Percentiles rank a stretch among this genome's conserved stretches.
phyloP scores from a whole-genome alignment of 805 yeast species.

The Saturnispora diversa region DNA sequence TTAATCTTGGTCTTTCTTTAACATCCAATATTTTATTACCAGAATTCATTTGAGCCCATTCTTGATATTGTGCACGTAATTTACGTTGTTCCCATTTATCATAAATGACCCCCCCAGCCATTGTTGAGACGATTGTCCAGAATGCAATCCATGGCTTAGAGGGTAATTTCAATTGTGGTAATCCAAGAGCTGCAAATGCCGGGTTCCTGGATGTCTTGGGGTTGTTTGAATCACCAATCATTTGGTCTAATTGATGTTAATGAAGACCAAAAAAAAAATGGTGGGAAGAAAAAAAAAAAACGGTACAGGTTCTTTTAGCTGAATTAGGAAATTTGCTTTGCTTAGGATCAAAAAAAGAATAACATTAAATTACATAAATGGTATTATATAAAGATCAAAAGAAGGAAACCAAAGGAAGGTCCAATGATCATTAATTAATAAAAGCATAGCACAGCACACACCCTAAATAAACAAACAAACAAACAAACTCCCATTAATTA shows the following conservation, averaged over 20 bases:
- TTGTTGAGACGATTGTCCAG: slow-evolving; percentile 57
- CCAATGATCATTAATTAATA: no score
- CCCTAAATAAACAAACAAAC: no score
- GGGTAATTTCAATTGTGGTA: slow-evolving; percentile 69
- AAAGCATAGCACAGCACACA: no score
- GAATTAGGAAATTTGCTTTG: no score
- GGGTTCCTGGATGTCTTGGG: slow-evolving; percentile 40
- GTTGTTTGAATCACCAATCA: slow-evolving; percentile 8
- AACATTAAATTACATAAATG: no score
- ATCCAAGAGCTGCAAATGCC: slow-evolving; percentile 78
- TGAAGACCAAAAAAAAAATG: no score
- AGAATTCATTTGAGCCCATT: slow-evolving; percentile 36
- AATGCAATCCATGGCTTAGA: slow-evolving; percentile 91
- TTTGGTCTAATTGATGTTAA: no score
- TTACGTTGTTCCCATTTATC: slow-evolving; percentile 69
- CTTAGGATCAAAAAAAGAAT: no score
- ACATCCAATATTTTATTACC: slow-evolving; percentile 28
- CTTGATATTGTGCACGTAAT: slow-evolving; percentile 51
- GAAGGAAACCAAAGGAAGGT: no score
- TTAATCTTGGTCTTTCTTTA: slow-evolving; percentile 57
- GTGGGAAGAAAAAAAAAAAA: no score
- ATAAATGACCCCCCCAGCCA: slow-evolving; percentile 70
- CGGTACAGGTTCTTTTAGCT: no score
- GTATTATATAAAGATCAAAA: no score
- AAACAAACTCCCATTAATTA: slow-evolving; percentile 22